phyloP scores from a whole-genome alignment of 371 early-diverging fungal genomes.

The Encephalitozoon romaleae region DNA sequence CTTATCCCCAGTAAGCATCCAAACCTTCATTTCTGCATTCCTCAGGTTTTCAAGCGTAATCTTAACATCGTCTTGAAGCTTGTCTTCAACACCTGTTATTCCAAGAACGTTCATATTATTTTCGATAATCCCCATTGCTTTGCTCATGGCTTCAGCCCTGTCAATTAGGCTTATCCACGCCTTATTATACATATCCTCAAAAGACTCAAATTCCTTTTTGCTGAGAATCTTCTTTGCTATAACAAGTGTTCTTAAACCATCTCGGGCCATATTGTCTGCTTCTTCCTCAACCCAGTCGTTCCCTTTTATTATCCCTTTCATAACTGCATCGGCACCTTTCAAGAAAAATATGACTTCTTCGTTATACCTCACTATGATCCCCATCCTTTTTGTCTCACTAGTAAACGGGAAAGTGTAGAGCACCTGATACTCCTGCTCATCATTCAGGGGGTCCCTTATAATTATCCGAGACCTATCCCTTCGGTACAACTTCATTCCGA shows the following conservation, averaged over 20 bases:
- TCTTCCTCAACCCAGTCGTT: conserved; percentile 98
- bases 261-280: conserved; percentile 92
- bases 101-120: conserved; percentile 81
- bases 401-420: conserved; percentile 90
- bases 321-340: conserved; percentile 95
- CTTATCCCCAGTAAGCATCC: conserved; percentile 99
- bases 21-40: conserved; percentile 87
- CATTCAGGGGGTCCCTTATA: conserved; percentile 35
- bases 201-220: conserved; percentile 61
- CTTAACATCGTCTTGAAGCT: conserved; percentile 84
- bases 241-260: conserved; percentile 92
- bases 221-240: conserved; percentile 75
- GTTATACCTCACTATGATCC: conserved; percentile 76
- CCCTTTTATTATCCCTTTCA: conserved; percentile 75
- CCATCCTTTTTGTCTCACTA: conserved; percentile 94
- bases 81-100: conserved; percentile 95
- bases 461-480: conserved; percentile 61
- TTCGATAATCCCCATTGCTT: conserved; percentile 69
- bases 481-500: conserved; percentile 72
- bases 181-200: conserved; percentile 33
- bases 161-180: conserved; percentile 66
- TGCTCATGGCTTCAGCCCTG: conserved; percentile 66
- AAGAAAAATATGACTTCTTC: conserved; percentile 69
- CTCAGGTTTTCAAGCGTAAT: conserved; percentile 77
- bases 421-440: conserved; percentile 65